These are phyloP conservation scores for Microcera coccophila DNA, from an alignment of 2,329 filamentous ascomycete genomes.

Conservation along the genomic window DNA sequence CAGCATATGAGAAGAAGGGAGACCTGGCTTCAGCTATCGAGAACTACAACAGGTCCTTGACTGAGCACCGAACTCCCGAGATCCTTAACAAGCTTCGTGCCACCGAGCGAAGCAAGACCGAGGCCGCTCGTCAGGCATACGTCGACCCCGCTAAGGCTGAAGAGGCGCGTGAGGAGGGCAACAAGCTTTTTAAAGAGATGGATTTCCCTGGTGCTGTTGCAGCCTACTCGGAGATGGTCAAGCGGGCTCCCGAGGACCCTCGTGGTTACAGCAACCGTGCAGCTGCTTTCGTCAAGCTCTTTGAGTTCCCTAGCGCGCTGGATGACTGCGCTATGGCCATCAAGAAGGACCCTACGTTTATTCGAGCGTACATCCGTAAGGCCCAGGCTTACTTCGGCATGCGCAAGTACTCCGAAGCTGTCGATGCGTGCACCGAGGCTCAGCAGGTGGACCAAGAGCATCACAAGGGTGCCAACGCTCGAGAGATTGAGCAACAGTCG, in stretches of 20 bases:
- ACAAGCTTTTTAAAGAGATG: constrained; percentile 93
- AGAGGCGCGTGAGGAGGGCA: constrained; percentile 89
- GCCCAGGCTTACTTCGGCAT: constrained; percentile 94
- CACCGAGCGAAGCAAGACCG: constrained; percentile 82
- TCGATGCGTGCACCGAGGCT: constrained; percentile 85
- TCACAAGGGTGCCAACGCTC: constrained; percentile 69
- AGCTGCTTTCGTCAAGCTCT: constrained; percentile 92
- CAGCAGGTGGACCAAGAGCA: constrained; percentile 67
- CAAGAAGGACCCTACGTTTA: constrained; percentile 85
- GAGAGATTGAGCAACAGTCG: constrained; percentile 91
- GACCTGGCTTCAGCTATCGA: constrained; percentile 76
- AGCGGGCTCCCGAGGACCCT: constrained; percentile 87
- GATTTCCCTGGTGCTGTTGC: constrained; percentile 95
- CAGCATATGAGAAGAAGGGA: constrained; percentile 86
- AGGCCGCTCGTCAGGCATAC: constrained; percentile 72
- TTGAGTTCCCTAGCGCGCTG: constrained; percentile 90
- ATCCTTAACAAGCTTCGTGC: constrained; percentile 87
- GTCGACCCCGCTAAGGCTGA: constrained; percentile 89
- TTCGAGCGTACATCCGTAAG: constrained; percentile 94
- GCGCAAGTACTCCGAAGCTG: constrained; percentile 94
- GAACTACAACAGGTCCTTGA: constrained; percentile 90
- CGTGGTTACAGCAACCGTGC: constrained; percentile 97
- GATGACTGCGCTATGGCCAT: constrained; percentile 90
- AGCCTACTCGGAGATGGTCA: constrained; percentile 94
- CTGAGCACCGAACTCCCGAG: constrained; percentile 93